Conservation (phyloP, 2,329 filamentous ascomycete genomes). For the Scedosporium aurantiacum region DNA sequence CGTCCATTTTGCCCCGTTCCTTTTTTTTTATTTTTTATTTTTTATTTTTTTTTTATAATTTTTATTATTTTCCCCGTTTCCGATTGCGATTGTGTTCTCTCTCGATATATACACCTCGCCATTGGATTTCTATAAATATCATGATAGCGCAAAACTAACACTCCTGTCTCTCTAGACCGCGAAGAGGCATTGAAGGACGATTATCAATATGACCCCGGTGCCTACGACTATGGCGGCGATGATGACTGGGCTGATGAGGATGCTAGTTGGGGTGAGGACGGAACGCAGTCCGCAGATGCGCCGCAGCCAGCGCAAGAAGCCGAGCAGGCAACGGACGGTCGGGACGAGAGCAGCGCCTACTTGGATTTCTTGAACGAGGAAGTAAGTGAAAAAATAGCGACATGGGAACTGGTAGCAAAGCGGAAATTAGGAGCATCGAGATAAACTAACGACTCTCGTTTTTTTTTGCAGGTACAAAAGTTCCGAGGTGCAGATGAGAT, state of each 20-base stretch:
- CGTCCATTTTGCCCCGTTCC: neutral
- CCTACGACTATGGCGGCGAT: slow-evolving; percentile 56
- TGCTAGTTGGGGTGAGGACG: slow-evolving; percentile 66
- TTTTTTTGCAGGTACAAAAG: slow-evolving; percentile 57
- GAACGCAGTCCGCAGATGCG: slow-evolving; percentile 55
- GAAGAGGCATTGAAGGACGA: slow-evolving; percentile 89
- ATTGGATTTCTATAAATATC: no score
- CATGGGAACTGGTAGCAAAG: neutral
- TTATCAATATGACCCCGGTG: slow-evolving; percentile 54
- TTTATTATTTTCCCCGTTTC: neutral
- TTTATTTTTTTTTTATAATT: neutral
- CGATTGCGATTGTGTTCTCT: no score
- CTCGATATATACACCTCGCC: no score
- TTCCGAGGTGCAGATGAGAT: slow-evolving; percentile 58
- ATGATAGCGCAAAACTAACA: no score
- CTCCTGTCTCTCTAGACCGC: slow-evolving; percentile 44
- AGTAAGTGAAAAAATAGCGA: slow-evolving; percentile 31
- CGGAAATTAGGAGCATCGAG: no score
- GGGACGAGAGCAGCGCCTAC: slow-evolving; percentile 88
- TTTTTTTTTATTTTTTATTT: neutral
- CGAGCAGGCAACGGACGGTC: slow-evolving; percentile 54
- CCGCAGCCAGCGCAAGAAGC: slow-evolving; percentile 60
- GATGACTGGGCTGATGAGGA: slow-evolving; percentile 79
- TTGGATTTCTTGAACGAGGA: slow-evolving; percentile 93
- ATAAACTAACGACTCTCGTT: neutral